These are phyloP conservation scores for Stagonosporopsis chrysanthemi DNA, from an alignment of 2,329 filamentous ascomycete genomes.

Conservation along the genomic window DNA sequence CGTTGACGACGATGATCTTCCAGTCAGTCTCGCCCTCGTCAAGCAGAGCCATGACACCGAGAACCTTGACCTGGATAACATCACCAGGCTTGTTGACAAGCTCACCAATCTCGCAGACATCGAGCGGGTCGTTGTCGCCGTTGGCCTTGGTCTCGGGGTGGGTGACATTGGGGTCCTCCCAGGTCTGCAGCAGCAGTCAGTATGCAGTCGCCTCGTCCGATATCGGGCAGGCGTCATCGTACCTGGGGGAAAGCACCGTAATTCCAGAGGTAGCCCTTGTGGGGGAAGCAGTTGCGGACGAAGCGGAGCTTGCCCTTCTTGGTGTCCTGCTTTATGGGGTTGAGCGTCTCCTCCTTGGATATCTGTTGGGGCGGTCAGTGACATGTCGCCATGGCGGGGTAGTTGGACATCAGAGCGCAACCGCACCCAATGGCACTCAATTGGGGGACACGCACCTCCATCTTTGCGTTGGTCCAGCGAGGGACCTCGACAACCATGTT, in stretches of 20 bases:
- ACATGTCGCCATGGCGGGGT: conserved; percentile 21
- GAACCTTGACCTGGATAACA: conserved; percentile 99
- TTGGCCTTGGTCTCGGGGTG: conserved; percentile 99
- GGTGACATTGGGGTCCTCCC: conserved; percentile 95
- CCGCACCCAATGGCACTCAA: conserved; percentile 12
- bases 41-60: conserved; percentile 98
- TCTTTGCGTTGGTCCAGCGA: conserved; percentile 99
- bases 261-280: conserved; percentile 99
- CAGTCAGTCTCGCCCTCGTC: conserved; percentile 99
- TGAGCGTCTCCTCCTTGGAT: conserved; percentile 97
- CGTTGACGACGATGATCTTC: conserved; percentile 99
- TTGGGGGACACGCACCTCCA: conserved; percentile 74
- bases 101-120: conserved; percentile 99
- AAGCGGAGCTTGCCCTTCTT: conserved; percentile 99
- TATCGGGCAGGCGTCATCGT: conserved; percentile 50
- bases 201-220: conserved; percentile 29
- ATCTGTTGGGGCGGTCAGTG: conserved; percentile 67
- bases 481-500: conserved; percentile 99
- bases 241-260: conserved; percentile 99
- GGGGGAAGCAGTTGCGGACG: conserved; percentile 99
- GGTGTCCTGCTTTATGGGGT: conserved; percentile 98
- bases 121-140: conserved; percentile 98
- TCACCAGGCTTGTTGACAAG: conserved; percentile 94
- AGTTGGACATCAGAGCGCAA: not conserved
- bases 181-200: conserved; percentile 71